These are phyloP conservation scores for Lentinula edodes DNA, from an alignment of 768 basidiomycete genomes.

Conservation along the genomic window DNA sequence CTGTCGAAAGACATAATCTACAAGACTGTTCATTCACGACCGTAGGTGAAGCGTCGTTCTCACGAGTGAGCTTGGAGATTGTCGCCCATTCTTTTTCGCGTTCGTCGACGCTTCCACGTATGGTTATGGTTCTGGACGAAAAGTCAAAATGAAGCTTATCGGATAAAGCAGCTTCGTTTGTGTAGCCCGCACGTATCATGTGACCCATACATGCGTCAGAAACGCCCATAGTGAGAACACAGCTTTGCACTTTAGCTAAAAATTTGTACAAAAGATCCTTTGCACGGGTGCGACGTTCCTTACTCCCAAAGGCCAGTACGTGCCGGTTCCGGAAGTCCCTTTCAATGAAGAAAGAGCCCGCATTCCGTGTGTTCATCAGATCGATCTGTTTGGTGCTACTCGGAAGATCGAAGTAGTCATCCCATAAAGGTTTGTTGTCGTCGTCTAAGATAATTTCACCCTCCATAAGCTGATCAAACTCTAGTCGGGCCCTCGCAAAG, in stretches of 20 bases:
- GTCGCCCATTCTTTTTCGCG: slow-evolving; percentile 20
- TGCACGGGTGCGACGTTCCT: slow-evolving; percentile 23
- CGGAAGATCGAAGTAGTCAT: slow-evolving; percentile 40
- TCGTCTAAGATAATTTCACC: slow-evolving; percentile 30
- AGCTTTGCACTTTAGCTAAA: slow-evolving; percentile 31
- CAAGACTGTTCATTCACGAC: slow-evolving; percentile 18
- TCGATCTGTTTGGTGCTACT: slow-evolving; percentile 33
- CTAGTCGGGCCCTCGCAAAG: slow-evolving; percentile 21
- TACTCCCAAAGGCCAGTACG: slow-evolving; percentile 35
- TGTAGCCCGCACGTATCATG: slow-evolving; percentile 31
- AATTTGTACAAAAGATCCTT: slow-evolving; percentile 26
- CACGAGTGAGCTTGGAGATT: slow-evolving; percentile 8
- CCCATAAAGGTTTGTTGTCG: slow-evolving; percentile 34
- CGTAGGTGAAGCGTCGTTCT: neutral
- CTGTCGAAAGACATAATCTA: slow-evolving; percentile 31
- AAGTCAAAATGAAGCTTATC: slow-evolving; percentile 16
- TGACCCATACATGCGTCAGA: slow-evolving; percentile 25
- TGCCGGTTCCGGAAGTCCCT: slow-evolving; percentile 32
- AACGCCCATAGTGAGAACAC: slow-evolving; percentile 30
- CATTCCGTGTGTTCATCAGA: slow-evolving; percentile 25
- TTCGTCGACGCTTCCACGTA: slow-evolving; percentile 32
- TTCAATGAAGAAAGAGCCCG: slow-evolving; percentile 25
- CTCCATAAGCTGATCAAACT: slow-evolving; percentile 29
- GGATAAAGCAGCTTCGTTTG: slow-evolving; percentile 22
- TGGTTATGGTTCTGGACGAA: slow-evolving; percentile 25